These are phyloP conservation scores for Saccharomycopsis phalli DNA, from an alignment of 1,139 yeast genomes.

Conservation along the genomic window DNA sequence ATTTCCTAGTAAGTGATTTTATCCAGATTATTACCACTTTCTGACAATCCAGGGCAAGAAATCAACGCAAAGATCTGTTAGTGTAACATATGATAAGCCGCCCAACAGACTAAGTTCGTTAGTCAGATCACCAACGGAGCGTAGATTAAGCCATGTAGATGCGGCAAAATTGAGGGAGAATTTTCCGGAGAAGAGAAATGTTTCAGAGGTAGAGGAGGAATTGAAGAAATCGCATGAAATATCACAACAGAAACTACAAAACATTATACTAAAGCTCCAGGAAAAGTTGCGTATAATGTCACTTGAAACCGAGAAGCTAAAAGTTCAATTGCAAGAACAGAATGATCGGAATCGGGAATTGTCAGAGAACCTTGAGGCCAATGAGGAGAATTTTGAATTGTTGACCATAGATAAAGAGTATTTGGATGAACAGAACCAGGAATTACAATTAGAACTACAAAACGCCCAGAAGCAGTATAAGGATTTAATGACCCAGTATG, in stretches of 20 bases:
- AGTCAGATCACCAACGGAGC: constrained; percentile 2
- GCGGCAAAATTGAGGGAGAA: background rate
- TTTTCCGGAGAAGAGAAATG: background rate
- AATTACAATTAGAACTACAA: constrained; percentile 28
- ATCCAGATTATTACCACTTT: background rate
- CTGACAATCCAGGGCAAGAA: background rate
- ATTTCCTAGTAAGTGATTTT: background rate
- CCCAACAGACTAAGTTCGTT: background rate
- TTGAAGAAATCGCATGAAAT: background rate
- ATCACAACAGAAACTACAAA: constrained; percentile 7
- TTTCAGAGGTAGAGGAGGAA: background rate
- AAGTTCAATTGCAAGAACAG: background rate
- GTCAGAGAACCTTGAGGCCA: constrained; percentile 27
- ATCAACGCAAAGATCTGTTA: background rate
- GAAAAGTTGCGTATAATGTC: constrained; percentile 13
- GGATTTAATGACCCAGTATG: constrained; percentile 32
- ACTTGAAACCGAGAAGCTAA: constrained; percentile 4
- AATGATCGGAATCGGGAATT: constrained; percentile 26
- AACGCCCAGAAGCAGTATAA: constrained; percentile 32
- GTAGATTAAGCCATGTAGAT: background rate
- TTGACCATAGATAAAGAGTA: constrained; percentile 46
- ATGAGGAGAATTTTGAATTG: constrained; percentile 42
- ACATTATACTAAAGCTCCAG: constrained; percentile 16
- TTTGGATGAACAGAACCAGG: constrained; percentile 35
- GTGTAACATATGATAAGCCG: background rate